Evolutionary conservation across 2,329 filamentous ascomycete species (phyloP).

Genomic region (Colletotrichum sp.): DNA sequence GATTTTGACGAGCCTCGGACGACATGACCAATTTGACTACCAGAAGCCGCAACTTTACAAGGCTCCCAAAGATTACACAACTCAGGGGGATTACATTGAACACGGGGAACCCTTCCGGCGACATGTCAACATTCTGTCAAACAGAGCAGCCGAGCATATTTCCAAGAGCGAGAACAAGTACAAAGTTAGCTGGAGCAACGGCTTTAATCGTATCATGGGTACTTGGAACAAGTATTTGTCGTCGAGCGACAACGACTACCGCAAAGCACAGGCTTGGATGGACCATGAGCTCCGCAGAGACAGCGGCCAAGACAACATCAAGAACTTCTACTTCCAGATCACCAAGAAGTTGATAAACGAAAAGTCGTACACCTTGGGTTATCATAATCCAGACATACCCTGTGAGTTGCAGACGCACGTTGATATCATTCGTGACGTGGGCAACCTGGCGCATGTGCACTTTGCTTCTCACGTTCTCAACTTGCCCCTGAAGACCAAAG

Average conservation of each 20-base stretch:
- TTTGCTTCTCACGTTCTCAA: constrained; percentile 69
- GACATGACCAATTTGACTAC: constrained; percentile 73
- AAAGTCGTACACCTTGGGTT: constrained; percentile 66
- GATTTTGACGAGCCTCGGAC: constrained; percentile 71
- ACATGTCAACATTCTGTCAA: constrained; percentile 63
- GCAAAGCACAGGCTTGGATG: constrained; percentile 57
- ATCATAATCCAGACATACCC: constrained; percentile 21
- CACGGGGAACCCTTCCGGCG: not conserved
- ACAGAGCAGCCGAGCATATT: constrained; percentile 65
- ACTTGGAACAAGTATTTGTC: constrained; percentile 57
- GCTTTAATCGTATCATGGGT: constrained; percentile 66
- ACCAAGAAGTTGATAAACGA: constrained; percentile 65
- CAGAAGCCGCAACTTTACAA: constrained; percentile 56
- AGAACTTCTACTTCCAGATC: constrained; percentile 69
- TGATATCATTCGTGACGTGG: constrained; percentile 74
- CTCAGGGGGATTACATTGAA: not conserved
- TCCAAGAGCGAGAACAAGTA: constrained; percentile 67
- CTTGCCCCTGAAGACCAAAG: constrained; percentile 68
- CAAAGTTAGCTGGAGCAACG: constrained; percentile 68
- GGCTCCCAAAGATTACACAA: not conserved
- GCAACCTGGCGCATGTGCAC: constrained; percentile 69
- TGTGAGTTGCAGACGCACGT: constrained; percentile 51
- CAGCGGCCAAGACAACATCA: constrained; percentile 58
- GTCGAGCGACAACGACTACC: constrained; percentile 52
- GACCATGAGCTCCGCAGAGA: constrained; percentile 64